These are phyloP conservation scores for Aegilops umbellulata DNA, from an alignment of 176 grass and related monocot species.

Conservation along the genomic window DNA sequence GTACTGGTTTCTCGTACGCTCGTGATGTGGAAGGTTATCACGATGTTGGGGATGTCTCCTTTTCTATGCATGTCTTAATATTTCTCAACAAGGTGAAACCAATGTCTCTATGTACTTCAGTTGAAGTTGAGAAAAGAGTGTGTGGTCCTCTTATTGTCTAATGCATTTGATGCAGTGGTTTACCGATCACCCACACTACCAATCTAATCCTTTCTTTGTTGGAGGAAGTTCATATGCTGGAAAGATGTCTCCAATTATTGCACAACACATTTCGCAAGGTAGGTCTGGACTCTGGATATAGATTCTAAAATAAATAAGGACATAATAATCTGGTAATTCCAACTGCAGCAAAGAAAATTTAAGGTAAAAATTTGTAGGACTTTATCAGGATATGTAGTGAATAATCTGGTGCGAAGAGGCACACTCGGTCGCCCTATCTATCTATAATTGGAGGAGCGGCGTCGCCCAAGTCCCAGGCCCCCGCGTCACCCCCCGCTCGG, in stretches of 20 bases:
- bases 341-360: neutral
- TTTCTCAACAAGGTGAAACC: constrained; percentile 51
- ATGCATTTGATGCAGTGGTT: constrained; percentile 44
- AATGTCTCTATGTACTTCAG: neutral
- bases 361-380: neutral
- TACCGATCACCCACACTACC: constrained; percentile 34
- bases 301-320: neutral
- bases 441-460: too few species aligned
- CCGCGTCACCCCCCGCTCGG: too few species aligned
- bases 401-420: too few species aligned
- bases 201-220: constrained; percentile 53
- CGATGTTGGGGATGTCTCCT: constrained; percentile 32
- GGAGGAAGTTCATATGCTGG: constrained; percentile 61
- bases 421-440: too few species aligned
- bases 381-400: too few species aligned
- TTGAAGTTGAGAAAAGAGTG: neutral
- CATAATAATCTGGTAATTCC: neutral
- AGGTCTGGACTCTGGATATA: neutral
- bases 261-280: constrained; percentile 55
- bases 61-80: constrained; percentile 34
- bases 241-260: constrained; percentile 37
- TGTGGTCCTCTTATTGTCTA: neutral
- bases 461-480: too few species aligned
- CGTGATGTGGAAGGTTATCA: constrained; percentile 32
- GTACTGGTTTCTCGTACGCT: constrained; percentile 59